A percentile compares a stretch with the other conserved stretches of the same genome.
phyloP scores from a whole-genome alignment of 345 rosid species.

The Laguncularia racemosa region DNA sequence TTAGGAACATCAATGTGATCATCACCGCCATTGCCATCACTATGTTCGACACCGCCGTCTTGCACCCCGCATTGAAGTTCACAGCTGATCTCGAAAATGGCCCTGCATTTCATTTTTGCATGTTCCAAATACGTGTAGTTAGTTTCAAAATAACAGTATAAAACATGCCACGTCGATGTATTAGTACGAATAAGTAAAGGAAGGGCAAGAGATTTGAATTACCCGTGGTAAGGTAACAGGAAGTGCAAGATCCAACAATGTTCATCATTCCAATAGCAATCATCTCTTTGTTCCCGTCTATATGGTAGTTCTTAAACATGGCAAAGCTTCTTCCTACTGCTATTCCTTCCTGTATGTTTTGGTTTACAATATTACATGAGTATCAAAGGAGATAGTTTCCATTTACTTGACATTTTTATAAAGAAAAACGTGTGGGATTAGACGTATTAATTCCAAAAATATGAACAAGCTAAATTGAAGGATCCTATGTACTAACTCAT shows the following conservation, averaged over 20 bases:
- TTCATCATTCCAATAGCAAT: constrained; percentile 89
- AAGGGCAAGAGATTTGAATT: not conserved
- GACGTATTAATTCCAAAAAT: no score
- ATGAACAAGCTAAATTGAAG: no score
- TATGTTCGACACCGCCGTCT: constrained; percentile 79
- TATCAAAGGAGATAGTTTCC: no score
- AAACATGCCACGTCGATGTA: no score
- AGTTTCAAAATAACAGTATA: no score
- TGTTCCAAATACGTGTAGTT: not conserved
- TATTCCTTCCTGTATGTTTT: constrained; percentile 64
- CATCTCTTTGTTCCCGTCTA: constrained; percentile 96
- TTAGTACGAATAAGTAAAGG: no score
- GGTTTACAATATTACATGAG: not conserved
- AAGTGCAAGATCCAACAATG: constrained; percentile 78
- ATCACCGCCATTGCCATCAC: constrained; percentile 78
- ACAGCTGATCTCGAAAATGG: constrained; percentile 89
- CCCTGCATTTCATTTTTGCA: constrained; percentile 30
- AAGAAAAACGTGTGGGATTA: no score
- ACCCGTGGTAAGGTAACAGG: constrained; percentile 88
- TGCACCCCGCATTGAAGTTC: constrained; percentile 92
- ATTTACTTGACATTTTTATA: no score
- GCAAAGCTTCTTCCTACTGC: constrained; percentile 95
- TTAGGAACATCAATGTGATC: constrained; percentile 56
- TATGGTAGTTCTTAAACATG: constrained; percentile 79
- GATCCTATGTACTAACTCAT: no score